phyloP scores from a whole-genome alignment of 2,329 filamentous ascomycete species.

The Colletotrichum truncatum region DNA sequence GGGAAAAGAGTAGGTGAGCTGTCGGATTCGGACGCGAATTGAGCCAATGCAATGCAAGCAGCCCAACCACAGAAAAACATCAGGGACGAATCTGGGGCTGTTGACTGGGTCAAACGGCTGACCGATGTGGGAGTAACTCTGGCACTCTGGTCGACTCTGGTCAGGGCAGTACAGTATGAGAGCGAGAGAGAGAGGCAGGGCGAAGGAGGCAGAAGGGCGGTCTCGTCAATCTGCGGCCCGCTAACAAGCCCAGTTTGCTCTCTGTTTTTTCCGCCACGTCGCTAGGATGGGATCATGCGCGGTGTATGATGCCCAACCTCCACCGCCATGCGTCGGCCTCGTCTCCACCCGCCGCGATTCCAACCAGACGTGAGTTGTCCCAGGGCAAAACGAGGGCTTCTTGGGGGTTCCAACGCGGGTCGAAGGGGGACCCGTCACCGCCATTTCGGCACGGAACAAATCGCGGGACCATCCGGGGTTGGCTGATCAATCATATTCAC shows the following conservation, averaged over 20 bases:
- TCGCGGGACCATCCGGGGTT: conserved; percentile 21
- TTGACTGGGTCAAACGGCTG: background rate
- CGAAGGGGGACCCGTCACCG: conserved; percentile 23
- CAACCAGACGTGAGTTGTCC: conserved; percentile 27
- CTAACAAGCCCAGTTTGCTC: background rate
- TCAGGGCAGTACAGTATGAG: no score
- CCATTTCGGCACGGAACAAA: conserved; percentile 31
- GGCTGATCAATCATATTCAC: conserved; percentile 20
- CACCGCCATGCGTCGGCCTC: conserved; percentile 29
- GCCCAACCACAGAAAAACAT: conserved; percentile 9
- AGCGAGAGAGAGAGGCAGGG: background rate
- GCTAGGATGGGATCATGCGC: conserved; percentile 27
- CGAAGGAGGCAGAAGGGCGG: conserved; percentile 18
- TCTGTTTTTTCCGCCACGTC: conserved; percentile 27
- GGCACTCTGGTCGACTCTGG: no score
- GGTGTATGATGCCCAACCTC: conserved; percentile 31
- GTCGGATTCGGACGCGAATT: conserved; percentile 13
- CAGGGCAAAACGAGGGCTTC: conserved; percentile 10
- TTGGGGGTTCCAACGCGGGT: conserved; percentile 14
- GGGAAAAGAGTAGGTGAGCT: conserved; percentile 12
- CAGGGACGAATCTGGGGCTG: conserved; percentile 9
- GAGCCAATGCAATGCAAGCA: conserved; percentile 9
- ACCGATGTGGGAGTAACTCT: conserved; percentile 1
- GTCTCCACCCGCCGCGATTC: conserved; percentile 24
- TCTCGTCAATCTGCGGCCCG: conserved; percentile 21